Evolutionary conservation across 1,139 yeast species (phyloP).

Genomic region (Saccharomyces pastorianus): DNA sequence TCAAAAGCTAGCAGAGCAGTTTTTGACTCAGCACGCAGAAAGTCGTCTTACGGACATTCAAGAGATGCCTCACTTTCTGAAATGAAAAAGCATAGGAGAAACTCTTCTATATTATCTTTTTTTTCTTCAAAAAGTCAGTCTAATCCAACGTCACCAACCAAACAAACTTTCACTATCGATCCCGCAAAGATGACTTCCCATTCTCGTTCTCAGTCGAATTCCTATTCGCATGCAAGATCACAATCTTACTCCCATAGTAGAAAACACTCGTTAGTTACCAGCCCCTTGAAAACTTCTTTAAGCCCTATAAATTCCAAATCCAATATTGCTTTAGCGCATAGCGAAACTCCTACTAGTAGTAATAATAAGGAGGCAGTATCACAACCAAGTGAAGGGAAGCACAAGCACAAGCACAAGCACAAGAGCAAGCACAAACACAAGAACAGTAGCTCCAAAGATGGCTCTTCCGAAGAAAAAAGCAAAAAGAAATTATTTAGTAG

Average conservation of each 20-base stretch:
- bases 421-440: not conserved
- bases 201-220: not conserved
- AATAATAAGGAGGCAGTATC: not conserved
- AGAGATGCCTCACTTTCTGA: constrained; percentile 5
- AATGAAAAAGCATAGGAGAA: constrained; percentile 23
- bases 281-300: constrained; percentile 7
- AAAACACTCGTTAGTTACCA: constrained; percentile 7
- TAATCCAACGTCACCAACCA: not conserved
- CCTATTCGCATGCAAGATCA: constrained; percentile 1
- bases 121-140: constrained; percentile 11
- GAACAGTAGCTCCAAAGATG: not conserved
- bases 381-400: not conserved
- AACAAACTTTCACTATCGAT: constrained; percentile 1
- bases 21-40: constrained; percentile 5
- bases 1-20: not conserved
- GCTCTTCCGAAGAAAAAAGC: not conserved
- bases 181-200: not conserved
- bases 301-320: not conserved
- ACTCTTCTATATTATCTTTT: constrained; percentile 21
- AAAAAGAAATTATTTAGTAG: not conserved
- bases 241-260: constrained; percentile 9
- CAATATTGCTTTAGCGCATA: not conserved
- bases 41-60: constrained; percentile 7
- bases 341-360: not conserved
- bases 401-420: not conserved